A percentile compares a stretch with the other conserved stretches of the same genome.
phyloP scores from a whole-genome alignment of 257 asterid genomes.

The Solanum infundibuliforme region DNA sequence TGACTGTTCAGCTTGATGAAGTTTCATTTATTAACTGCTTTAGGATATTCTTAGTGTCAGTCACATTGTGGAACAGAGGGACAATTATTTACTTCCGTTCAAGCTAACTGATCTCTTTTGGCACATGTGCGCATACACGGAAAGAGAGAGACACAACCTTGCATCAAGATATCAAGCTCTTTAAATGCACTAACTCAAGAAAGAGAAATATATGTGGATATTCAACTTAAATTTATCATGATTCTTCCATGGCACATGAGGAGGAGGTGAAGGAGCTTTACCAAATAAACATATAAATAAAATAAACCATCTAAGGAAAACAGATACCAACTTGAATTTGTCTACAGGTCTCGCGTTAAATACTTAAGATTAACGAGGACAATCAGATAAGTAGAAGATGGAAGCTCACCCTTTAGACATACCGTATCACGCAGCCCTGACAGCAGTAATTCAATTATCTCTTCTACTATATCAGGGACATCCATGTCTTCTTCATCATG shows the following conservation, averaged over 20 bases:
- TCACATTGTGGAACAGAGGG: not conserved
- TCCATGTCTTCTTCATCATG: conserved; percentile 75
- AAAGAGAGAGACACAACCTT: not conserved
- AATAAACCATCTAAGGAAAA: not conserved
- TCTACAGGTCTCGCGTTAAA: not conserved
- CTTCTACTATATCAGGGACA: conserved; percentile 87
- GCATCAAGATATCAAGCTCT: not conserved
- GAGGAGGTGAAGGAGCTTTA: not conserved
- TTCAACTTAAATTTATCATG: not conserved
- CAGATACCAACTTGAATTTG: not conserved
- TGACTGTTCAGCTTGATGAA: not conserved
- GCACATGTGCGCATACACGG: not conserved
- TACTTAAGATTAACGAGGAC: not conserved
- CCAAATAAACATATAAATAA: not conserved
- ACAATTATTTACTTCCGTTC: not conserved
- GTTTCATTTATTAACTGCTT: not conserved
- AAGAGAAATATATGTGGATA: not conserved
- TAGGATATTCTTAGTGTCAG: not conserved
- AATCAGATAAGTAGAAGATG: conserved; percentile 7
- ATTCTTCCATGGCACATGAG: not conserved
- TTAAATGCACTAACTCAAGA: not conserved
- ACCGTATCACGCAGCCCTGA: conserved; percentile 91
- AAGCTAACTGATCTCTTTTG: not conserved
- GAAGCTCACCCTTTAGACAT: conserved; percentile 34
- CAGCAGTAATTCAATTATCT: conserved; percentile 61